Percentiles rank a stretch among this genome's conserved stretches.
Conservation (phyloP, 768 basidiomycete species). For the Trametes villosa region DNA sequence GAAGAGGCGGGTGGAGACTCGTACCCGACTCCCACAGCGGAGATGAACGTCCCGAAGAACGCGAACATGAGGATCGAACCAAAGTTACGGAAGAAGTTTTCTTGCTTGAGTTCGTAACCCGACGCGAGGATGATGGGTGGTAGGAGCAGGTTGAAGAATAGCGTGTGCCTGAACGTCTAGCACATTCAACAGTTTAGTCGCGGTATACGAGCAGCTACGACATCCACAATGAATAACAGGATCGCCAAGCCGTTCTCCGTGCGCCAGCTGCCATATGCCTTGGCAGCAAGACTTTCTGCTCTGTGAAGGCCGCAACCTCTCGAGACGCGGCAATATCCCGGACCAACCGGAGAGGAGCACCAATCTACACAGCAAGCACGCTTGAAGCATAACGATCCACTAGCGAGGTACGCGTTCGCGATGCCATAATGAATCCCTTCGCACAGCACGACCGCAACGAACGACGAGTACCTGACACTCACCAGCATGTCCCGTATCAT, state of each 20-base stretch:
- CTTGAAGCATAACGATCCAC: too few species aligned
- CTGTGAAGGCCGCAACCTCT: not conserved
- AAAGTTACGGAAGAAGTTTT: conserved; percentile 98
- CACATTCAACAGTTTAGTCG: conserved; percentile 1
- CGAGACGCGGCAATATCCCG: not conserved
- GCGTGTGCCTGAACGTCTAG: conserved; percentile 93
- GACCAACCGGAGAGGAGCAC: too few species aligned
- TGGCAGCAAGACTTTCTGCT: not conserved
- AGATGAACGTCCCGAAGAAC: conserved; percentile 94
- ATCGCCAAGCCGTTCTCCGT: too few species aligned
- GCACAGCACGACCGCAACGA: not conserved
- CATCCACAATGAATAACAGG: too few species aligned
- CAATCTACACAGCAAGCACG: too few species aligned
- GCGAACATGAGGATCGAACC: conserved; percentile 94
- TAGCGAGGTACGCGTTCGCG: too few species aligned
- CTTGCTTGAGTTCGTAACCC: conserved; percentile 98
- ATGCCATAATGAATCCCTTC: too few species aligned
- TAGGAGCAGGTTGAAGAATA: conserved; percentile 97
- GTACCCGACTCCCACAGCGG: conserved; percentile 94
- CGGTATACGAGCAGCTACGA: not conserved
- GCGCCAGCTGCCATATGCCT: too few species aligned
- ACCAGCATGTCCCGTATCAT: conserved; percentile 98
- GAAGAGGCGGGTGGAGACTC: conserved; percentile 36
- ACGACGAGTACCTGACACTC: conserved; percentile 41
- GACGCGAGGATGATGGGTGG: conserved; percentile 98